Evolutionary conservation across 2,329 filamentous ascomycete species (phyloP).

Genomic region (Pseudogymnoascus sp.): DNA sequence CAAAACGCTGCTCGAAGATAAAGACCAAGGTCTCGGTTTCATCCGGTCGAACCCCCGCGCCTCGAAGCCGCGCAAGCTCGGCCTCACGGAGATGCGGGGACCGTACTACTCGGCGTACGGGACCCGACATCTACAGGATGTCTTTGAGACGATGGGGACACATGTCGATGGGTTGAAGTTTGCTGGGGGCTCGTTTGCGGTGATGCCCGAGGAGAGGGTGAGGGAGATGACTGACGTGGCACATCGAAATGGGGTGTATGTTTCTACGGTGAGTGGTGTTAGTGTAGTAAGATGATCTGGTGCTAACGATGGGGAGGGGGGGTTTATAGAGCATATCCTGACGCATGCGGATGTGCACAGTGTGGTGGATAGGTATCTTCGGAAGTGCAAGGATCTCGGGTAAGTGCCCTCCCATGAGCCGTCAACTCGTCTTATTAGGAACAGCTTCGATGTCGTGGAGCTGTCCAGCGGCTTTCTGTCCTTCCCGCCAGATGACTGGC

Average conservation of each 20-base stretch:
- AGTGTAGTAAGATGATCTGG: not conserved
- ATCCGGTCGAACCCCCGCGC: slow-evolving; percentile 39
- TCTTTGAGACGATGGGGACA: slow-evolving; percentile 45
- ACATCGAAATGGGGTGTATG: slow-evolving; percentile 40
- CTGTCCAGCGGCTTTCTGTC: slow-evolving; percentile 45
- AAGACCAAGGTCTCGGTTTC: slow-evolving; percentile 41
- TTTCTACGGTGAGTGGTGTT: slow-evolving; percentile 36
- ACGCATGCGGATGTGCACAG: slow-evolving; percentile 36
- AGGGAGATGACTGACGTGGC: slow-evolving; percentile 41
- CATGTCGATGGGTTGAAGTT: slow-evolving; percentile 49
- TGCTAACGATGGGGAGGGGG: slow-evolving; percentile 30
- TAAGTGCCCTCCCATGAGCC: slow-evolving; percentile 16
- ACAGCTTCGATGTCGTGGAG: slow-evolving; percentile 45
- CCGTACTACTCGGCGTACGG: slow-evolving; percentile 48
- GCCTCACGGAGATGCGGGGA: slow-evolving; percentile 46
- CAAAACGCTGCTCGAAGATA: slow-evolving; percentile 37
- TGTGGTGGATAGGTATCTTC: slow-evolving; percentile 43
- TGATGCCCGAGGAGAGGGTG: slow-evolving; percentile 38
- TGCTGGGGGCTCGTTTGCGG: slow-evolving; percentile 42
- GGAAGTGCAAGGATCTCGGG: slow-evolving; percentile 42
- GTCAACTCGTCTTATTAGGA: not conserved
- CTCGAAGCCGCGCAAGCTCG: slow-evolving; percentile 39
- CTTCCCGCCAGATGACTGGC: slow-evolving; percentile 44
- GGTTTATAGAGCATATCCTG: slow-evolving; percentile 46
- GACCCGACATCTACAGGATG: slow-evolving; percentile 41